Conservation (phyloP, 1,284 basidiomycete species). For the Athelia sp. region DNA sequence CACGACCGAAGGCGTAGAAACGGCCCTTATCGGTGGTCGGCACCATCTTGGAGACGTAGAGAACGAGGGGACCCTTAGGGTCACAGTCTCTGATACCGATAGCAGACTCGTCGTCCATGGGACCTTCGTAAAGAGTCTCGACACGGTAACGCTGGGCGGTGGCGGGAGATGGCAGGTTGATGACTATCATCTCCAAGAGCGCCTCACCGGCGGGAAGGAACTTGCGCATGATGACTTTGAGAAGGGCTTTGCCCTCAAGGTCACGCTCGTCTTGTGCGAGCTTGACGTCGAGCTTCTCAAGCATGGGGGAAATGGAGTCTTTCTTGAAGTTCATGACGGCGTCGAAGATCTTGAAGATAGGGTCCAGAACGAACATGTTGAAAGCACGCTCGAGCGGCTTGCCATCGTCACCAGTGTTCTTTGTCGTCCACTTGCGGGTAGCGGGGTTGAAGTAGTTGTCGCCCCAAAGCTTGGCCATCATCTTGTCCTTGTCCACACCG, state of each 20-base stretch:
- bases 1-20: constrained; percentile 99
- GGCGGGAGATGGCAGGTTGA: constrained; percentile 95
- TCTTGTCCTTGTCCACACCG: constrained; percentile 98
- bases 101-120: constrained; percentile 99
- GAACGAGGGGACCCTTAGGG: constrained; percentile 93
- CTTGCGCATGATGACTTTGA: constrained; percentile 99
- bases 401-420: constrained; percentile 74
- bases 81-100: constrained; percentile 99
- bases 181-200: constrained; percentile 99
- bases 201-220: constrained; percentile 99
- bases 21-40: constrained; percentile 99
- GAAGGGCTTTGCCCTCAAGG: constrained; percentile 93
- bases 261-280: constrained; percentile 90
- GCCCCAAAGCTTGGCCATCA: constrained; percentile 98
- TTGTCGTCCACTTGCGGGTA: constrained; percentile 96
- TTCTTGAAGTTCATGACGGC: constrained; percentile 99
- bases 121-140: constrained; percentile 99
- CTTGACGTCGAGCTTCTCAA: constrained; percentile 97
- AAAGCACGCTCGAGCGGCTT: constrained; percentile 91
- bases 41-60: constrained; percentile 99
- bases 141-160: constrained; percentile 99
- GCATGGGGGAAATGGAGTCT: constrained; percentile 80
- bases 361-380: constrained; percentile 97
- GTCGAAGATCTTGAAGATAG: constrained; percentile 99
- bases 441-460: constrained; percentile 99